phyloP scores from a whole-genome alignment of 306 rosid genomes.

The Alnus rubra region DNA sequence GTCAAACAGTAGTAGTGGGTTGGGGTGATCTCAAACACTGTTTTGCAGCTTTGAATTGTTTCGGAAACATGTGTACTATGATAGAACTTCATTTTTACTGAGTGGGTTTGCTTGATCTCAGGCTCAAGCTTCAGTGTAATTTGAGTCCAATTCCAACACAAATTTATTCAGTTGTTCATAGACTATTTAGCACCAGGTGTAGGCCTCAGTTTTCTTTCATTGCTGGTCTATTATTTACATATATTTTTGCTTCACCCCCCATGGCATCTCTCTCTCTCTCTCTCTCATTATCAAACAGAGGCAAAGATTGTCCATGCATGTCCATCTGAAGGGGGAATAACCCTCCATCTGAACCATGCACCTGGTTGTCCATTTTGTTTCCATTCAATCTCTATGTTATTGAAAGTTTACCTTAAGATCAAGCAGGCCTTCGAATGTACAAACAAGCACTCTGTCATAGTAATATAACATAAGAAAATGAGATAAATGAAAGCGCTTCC shows the following conservation, averaged over 20 bases:
- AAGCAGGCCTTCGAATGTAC: background rate
- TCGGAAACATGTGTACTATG: background rate
- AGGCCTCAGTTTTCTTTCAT: background rate
- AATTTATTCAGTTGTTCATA: background rate
- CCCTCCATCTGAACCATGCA: background rate
- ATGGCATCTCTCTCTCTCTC: background rate
- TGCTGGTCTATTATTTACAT: background rate
- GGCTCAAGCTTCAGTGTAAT: background rate
- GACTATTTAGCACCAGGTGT: background rate
- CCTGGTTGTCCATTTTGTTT: background rate
- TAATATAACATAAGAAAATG: constrained; percentile 14
- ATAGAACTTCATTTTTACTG: background rate
- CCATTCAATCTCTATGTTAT: background rate
- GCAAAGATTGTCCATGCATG: background rate
- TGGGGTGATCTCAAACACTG: background rate
- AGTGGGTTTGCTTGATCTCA: background rate
- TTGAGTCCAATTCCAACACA: background rate
- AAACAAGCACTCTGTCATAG: background rate
- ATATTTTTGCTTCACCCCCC: background rate
- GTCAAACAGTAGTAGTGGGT: background rate
- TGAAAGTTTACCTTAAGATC: background rate
- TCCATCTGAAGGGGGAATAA: background rate
- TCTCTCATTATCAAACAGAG: background rate
- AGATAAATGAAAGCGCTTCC: constrained; percentile 7
- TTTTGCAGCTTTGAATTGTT: constrained; percentile 3